Evolutionary conservation across 768 basidiomycete species (phyloP).

Genomic region (Boletus vermiculosoides): DNA sequence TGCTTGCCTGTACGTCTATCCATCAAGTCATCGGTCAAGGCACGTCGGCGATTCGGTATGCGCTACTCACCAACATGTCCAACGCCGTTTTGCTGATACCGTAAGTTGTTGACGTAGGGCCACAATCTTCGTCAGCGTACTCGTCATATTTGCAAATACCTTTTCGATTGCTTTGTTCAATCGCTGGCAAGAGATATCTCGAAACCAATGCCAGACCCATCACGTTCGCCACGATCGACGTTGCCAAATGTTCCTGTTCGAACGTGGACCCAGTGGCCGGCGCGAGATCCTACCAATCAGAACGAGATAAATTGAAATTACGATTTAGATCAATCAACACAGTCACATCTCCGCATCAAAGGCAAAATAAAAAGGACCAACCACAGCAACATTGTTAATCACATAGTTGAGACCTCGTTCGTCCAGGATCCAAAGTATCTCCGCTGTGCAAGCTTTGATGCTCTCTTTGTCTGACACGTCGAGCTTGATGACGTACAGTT

Average conservation of each 20-base stretch:
- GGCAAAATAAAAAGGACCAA: conserved; percentile 16
- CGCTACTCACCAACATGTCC: conserved; percentile 7
- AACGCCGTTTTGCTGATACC: conserved; percentile 3
- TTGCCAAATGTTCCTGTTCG: conserved; percentile 11
- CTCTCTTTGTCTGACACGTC: conserved; percentile 27
- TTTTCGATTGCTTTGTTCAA: conserved; percentile 30
- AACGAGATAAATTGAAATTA: background rate
- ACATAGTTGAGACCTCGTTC: conserved; percentile 35
- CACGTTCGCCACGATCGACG: conserved; percentile 29
- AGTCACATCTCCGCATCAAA: background rate
- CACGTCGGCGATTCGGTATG: background rate
- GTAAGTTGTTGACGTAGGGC: background rate
- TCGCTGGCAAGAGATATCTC: conserved; percentile 29
- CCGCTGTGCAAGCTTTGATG: conserved; percentile 21
- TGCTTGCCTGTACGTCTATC: background rate
- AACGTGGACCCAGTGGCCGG: conserved; percentile 28
- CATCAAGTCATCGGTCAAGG: background rate
- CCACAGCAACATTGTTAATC: conserved; percentile 37
- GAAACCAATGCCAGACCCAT: conserved; percentile 25
- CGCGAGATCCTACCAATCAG: conserved; percentile 14
- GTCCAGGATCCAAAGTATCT: conserved; percentile 25
- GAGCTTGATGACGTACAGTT: conserved; percentile 31
- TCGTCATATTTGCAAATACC: conserved; percentile 35
- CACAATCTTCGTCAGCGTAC: conserved; percentile 29
- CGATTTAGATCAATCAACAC: background rate